Conservation (phyloP, 176 grass and related monocot species). For the Elaeis guineensis region DNA sequence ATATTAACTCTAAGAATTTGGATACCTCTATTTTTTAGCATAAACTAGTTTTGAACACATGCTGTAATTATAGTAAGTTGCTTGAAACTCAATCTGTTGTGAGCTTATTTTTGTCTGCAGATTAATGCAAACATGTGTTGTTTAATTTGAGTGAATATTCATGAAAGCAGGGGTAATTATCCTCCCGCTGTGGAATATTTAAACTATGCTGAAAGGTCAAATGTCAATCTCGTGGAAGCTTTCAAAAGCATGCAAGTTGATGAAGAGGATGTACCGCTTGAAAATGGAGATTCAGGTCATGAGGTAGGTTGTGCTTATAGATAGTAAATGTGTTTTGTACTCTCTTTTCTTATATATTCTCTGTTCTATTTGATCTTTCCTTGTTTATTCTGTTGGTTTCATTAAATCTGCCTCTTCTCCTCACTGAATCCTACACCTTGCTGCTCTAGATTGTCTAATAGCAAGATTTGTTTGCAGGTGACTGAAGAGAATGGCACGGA, state of each 20-base stretch:
- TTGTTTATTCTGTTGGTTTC: not conserved
- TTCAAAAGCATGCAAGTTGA: slow-evolving; percentile 79
- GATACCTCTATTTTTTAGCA: no score
- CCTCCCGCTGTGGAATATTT: slow-evolving; percentile 66
- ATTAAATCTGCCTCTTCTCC: not conserved
- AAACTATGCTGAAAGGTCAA: slow-evolving; percentile 57
- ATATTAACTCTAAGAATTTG: no score
- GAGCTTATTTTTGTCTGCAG: not conserved
- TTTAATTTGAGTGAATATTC: slow-evolving; percentile 16
- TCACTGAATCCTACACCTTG: not conserved
- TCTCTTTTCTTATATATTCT: slow-evolving; percentile 2
- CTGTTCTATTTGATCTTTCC: not conserved
- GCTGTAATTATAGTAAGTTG: no score
- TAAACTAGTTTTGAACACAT: no score
- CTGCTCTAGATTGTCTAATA: not conserved
- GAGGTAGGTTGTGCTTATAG: slow-evolving; percentile 35
- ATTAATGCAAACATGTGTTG: not conserved
- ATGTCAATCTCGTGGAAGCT: slow-evolving; percentile 65
- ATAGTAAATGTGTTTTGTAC: not conserved
- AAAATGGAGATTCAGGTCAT: slow-evolving; percentile 55
- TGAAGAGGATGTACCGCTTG: slow-evolving; percentile 53
- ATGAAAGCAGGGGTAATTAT: slow-evolving; percentile 57
- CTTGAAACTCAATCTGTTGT: not conserved
- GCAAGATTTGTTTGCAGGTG: slow-evolving; percentile 17
- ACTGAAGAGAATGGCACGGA: slow-evolving; percentile 33